Evolutionary conservation across 176 grass and related monocot species (phyloP).

Genomic region (Oryza punctata): DNA sequence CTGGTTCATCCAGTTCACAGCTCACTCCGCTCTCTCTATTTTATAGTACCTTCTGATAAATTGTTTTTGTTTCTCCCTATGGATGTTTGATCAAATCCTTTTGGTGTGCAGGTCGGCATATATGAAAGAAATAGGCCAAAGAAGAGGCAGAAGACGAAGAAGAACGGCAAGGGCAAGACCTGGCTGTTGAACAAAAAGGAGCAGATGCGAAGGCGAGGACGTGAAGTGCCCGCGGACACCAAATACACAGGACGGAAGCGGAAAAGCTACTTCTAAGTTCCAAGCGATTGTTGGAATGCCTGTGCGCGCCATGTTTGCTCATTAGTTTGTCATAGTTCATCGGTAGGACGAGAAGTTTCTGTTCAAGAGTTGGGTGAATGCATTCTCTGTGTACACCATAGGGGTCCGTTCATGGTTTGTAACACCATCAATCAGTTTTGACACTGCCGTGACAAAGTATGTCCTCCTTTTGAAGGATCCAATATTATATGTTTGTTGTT

Average conservation of each 20-base stretch:
- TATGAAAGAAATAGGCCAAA: conserved; percentile 77
- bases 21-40: neutral
- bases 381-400: neutral
- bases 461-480: neutral
- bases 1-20: neutral
- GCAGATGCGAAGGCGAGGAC: conserved; percentile 78
- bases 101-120: conserved; percentile 61
- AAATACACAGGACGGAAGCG: conserved; percentile 89
- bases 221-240: conserved; percentile 61
- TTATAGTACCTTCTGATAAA: neutral
- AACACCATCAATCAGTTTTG: neutral
- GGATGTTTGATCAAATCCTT: conserved; percentile 4
- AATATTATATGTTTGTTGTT: neutral
- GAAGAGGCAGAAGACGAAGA: conserved; percentile 78
- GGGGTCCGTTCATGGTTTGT: neutral
- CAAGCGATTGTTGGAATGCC: neutral
- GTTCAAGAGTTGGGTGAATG: neutral
- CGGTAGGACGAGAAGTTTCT: neutral
- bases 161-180: conserved; percentile 61
- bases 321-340: conserved; percentile 19
- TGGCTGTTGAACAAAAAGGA: conserved; percentile 93
- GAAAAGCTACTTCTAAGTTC: conserved; percentile 49
- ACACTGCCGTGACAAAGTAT: neutral
- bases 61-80: neutral
- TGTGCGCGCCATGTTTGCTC: neutral